Conservation (phyloP, 139 green algal genomes). For the Auxenochlorella protothecoides region DNA sequence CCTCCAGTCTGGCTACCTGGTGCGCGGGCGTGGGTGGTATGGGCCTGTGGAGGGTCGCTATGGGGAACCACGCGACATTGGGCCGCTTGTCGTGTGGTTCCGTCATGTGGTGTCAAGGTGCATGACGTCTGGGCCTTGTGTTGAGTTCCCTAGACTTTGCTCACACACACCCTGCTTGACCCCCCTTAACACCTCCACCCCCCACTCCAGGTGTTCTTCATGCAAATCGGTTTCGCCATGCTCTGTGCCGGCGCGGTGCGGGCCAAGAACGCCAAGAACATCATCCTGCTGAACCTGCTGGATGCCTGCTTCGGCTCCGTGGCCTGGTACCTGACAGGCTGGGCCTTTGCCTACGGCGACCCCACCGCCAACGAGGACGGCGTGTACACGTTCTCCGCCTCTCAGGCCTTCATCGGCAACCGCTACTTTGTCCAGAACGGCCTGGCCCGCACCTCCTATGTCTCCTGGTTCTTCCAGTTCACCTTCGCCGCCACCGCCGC, state of each 20-base stretch:
- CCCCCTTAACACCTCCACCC: not conserved
- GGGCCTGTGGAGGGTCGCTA: no score
- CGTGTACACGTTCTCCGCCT: not conserved
- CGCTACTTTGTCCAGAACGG: constrained; percentile 20
- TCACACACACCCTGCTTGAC: no score
- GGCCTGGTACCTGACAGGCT: constrained; percentile 32
- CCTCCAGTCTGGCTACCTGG: constrained; percentile 12
- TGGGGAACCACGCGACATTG: no score
- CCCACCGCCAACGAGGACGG: constrained; percentile 3
- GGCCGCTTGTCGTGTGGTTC: no score
- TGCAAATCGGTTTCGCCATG: constrained; percentile 80
- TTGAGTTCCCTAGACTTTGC: no score
- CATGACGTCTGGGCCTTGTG: no score
- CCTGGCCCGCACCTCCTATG: constrained; percentile 4
- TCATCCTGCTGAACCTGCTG: constrained; percentile 82
- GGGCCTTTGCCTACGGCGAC: constrained; percentile 34
- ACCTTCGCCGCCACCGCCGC: constrained; percentile 54
- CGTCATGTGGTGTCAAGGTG: no score
- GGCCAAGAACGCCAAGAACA: constrained; percentile 82
- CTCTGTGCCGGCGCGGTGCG: constrained; percentile 65
- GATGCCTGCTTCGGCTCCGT: constrained; percentile 60
- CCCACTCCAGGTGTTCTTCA: constrained; percentile 51
- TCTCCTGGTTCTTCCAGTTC: constrained; percentile 38
- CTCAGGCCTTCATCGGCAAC: constrained; percentile 28
- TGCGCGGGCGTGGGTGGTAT: not conserved